Conservation (phyloP, 768 basidiomycete genomes). For the Boletus rex-veris region DNA sequence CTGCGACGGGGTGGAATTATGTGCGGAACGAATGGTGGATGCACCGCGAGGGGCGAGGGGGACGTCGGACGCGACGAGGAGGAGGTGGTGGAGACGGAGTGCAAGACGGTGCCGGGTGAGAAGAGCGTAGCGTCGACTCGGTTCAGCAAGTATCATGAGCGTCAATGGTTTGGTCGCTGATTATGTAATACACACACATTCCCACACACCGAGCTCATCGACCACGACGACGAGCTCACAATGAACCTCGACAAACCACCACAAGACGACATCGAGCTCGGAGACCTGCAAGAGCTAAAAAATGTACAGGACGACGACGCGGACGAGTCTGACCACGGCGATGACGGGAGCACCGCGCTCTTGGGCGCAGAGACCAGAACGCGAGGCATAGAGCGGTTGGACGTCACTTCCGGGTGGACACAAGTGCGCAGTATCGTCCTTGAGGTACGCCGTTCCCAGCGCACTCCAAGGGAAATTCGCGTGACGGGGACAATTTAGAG, state of each 20-base stretch:
- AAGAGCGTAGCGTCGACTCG: neutral
- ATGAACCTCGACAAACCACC: neutral
- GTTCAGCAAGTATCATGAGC: conserved; percentile 24
- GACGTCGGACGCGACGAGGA: conserved; percentile 16
- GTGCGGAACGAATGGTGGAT: conserved; percentile 10
- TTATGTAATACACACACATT: neutral
- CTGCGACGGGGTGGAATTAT: conserved; percentile 6
- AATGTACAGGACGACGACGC: neutral
- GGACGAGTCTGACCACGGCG: conserved; percentile 6
- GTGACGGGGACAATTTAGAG: conserved; percentile 47
- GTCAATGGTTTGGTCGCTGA: conserved; percentile 26
- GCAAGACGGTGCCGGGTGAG: no score
- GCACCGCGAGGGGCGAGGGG: conserved; percentile 6
- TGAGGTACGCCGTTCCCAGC: conserved; percentile 49
- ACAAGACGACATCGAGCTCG: neutral
- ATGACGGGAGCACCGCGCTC: conserved; percentile 45
- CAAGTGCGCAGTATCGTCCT: conserved; percentile 62
- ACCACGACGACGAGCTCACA: neutral
- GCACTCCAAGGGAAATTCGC: neutral
- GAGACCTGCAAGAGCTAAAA: neutral
- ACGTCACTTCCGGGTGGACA: conserved; percentile 39
- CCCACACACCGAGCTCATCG: neutral
- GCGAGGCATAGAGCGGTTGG: conserved; percentile 22
- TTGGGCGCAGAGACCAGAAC: conserved; percentile 35
- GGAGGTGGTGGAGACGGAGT: neutral